Conservation (phyloP, 108 stramenopile species). For the Schizochytrium sp. region DNA sequence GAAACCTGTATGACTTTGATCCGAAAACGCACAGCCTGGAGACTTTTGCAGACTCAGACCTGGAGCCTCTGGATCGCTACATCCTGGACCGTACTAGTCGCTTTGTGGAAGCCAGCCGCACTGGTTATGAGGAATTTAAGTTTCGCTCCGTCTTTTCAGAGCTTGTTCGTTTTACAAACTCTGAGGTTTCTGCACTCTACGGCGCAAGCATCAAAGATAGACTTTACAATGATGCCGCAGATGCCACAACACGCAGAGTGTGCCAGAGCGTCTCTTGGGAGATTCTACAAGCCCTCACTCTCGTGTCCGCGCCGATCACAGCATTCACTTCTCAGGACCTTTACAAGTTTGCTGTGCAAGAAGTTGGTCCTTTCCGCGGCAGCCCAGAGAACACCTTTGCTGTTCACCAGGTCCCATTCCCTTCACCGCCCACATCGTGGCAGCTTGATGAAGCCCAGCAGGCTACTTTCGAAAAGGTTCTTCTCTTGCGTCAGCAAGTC, state of each 20-base stretch:
- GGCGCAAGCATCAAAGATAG: constrained; percentile 96
- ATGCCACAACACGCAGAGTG: constrained; percentile 88
- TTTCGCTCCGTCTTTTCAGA: constrained; percentile 87
- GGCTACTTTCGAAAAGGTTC: neutral
- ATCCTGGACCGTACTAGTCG: constrained; percentile 86
- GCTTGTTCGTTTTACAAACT: constrained; percentile 85
- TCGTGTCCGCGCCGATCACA: constrained; percentile 88
- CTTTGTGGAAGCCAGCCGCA: constrained; percentile 86
- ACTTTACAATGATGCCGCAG: constrained; percentile 89
- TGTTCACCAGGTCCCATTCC: constrained; percentile 29
- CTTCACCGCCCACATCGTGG: neutral
- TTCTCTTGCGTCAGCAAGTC: constrained; percentile 2
- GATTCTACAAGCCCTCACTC: constrained; percentile 85
- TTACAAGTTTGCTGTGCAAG: constrained; percentile 78
- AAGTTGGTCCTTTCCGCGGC: constrained; percentile 39
- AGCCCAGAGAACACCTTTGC: neutral
- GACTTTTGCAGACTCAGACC: constrained; percentile 83
- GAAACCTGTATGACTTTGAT: constrained; percentile 90
- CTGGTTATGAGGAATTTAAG: constrained; percentile 87
- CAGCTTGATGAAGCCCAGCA: neutral
- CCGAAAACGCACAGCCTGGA: constrained; percentile 74
- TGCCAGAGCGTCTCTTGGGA: constrained; percentile 86
- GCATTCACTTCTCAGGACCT: constrained; percentile 99
- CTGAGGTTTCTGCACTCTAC: constrained; percentile 96
- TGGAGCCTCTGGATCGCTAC: constrained; percentile 91